Conservation (phyloP, 192 early-diverging fungal species). For the Radiomyces spectabilis region DNA sequence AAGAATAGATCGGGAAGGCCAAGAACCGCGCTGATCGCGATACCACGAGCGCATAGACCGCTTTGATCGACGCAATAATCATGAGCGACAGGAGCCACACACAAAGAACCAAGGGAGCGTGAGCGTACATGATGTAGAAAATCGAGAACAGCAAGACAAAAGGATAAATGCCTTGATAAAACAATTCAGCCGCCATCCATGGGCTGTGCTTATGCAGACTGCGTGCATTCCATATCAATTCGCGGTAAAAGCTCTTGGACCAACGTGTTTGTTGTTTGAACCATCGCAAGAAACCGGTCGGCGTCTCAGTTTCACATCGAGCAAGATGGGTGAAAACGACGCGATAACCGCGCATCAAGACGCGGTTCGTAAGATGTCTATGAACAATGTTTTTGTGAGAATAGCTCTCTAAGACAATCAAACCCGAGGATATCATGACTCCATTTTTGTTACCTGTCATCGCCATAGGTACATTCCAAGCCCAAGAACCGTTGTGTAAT, state of each 20-base stretch:
- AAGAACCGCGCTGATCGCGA: constrained; percentile 32
- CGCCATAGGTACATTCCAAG: constrained; percentile 55
- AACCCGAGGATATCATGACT: too few relatives aligned
- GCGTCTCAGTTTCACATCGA: constrained; percentile 54
- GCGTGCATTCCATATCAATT: constrained; percentile 38
- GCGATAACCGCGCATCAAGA: constrained; percentile 35
- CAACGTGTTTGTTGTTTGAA: constrained; percentile 58
- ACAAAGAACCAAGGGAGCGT: constrained; percentile 25
- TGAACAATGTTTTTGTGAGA: background rate
- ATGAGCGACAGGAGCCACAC: constrained; percentile 40
- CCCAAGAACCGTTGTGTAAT: constrained; percentile 47
- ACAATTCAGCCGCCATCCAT: constrained; percentile 53
- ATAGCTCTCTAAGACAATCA: too few relatives aligned
- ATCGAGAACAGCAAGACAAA: constrained; percentile 51
- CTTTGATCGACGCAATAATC: constrained; percentile 39
- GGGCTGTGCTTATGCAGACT: constrained; percentile 46
- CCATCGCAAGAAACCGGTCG: constrained; percentile 47
- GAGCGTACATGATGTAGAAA: constrained; percentile 23
- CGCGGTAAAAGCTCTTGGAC: constrained; percentile 58
- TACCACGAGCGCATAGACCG: constrained; percentile 30
- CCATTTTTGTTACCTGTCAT: constrained; percentile 35
- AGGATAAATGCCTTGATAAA: constrained; percentile 54
- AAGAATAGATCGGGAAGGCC: constrained; percentile 39
- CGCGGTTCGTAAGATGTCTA: constrained; percentile 50
- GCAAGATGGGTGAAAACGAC: constrained; percentile 51